Conservation (phyloP, 2,329 filamentous ascomycete species). For the Metarhizium rileyi region DNA sequence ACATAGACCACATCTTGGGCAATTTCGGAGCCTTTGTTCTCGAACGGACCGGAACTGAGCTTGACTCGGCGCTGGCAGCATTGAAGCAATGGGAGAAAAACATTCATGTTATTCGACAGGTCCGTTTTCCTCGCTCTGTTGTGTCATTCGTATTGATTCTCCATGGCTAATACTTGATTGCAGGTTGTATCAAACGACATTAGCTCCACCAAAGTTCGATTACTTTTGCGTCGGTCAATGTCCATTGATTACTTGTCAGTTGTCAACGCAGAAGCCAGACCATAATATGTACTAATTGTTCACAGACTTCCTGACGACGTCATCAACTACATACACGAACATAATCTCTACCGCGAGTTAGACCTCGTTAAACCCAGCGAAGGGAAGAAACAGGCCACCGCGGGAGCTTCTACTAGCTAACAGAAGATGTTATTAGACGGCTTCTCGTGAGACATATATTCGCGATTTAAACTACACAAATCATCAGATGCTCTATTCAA, state of each 20-base stretch:
- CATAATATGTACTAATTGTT: neutral
- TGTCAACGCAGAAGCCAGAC: neutral
- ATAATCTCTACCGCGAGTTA: conserved; percentile 52
- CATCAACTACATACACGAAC: conserved; percentile 61
- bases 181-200: conserved; percentile 68
- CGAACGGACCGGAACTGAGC: conserved; percentile 78
- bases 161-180: neutral
- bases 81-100: conserved; percentile 78
- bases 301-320: conserved; percentile 54
- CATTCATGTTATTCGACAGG: conserved; percentile 67
- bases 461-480: neutral
- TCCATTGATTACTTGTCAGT: conserved; percentile 58
- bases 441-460: neutral
- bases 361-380: conserved; percentile 17
- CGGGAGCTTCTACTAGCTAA: neutral
- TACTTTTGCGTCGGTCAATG: conserved; percentile 71
- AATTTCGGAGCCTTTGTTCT: conserved; percentile 77
- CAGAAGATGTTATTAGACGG: neutral
- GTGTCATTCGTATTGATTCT: neutral
- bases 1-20: conserved; percentile 80
- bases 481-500: neutral
- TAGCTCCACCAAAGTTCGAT: conserved; percentile 72
- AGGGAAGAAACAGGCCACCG: conserved; percentile 12
- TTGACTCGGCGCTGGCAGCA: conserved; percentile 73
- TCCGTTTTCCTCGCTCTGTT: conserved; percentile 8